Conservation (phyloP, 1,284 basidiomycete genomes). For the Gomphus sp. region DNA sequence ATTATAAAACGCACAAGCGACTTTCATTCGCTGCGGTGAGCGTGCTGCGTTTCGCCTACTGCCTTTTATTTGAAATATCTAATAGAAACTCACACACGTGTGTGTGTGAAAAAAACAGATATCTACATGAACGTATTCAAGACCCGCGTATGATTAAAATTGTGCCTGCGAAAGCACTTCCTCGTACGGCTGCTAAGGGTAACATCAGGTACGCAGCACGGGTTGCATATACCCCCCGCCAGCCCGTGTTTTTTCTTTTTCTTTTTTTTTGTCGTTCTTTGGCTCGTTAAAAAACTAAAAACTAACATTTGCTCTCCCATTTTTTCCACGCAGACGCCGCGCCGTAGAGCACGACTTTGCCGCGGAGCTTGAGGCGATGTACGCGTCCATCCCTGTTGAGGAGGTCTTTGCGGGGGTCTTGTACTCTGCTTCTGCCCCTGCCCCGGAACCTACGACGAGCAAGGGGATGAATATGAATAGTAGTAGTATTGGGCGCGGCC, state of each 20-base stretch:
- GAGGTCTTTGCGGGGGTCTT: slow-evolving; percentile 2
- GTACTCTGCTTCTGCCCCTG: neutral
- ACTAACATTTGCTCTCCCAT: too few relatives aligned
- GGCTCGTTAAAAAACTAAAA: too few relatives aligned
- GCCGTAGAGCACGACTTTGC: slow-evolving; percentile 8
- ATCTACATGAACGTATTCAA: slow-evolving; percentile 58
- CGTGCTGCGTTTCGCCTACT: neutral
- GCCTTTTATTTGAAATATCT: neutral
- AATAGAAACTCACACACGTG: neutral
- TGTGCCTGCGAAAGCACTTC: slow-evolving; percentile 42
- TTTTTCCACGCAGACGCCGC: neutral
- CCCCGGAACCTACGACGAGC: too few relatives aligned
- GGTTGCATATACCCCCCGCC: too few relatives aligned
- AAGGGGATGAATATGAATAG: neutral
- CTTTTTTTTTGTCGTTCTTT: too few relatives aligned
- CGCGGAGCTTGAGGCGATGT: slow-evolving; percentile 7
- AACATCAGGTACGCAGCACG: slow-evolving; percentile 41
- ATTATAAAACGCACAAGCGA: slow-evolving; percentile 55
- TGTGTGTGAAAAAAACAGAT: too few relatives aligned
- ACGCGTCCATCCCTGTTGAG: neutral
- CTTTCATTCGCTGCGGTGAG: slow-evolving; percentile 42
- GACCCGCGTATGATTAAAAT: slow-evolving; percentile 40
- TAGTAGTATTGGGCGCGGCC: neutral
- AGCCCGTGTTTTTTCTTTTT: too few relatives aligned
- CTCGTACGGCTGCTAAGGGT: slow-evolving; percentile 53